Conservation (phyloP, 225 moss, liverwort and hornwort species). For the Pseudoscleropodium purum region DNA sequence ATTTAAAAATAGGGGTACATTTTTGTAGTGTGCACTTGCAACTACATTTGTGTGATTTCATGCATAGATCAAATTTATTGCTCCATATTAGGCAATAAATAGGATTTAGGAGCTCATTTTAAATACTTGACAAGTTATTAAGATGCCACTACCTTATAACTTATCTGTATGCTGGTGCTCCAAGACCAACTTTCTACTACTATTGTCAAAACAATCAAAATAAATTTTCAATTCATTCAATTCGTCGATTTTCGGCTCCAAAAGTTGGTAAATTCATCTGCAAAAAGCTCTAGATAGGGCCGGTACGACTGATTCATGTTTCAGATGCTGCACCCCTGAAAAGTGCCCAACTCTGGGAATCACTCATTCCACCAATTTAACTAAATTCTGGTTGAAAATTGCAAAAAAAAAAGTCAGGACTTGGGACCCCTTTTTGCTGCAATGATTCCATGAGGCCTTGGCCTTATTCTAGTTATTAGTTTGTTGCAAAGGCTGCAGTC, state of each 20-base stretch:
- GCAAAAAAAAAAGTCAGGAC: neutral
- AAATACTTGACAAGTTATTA: neutral
- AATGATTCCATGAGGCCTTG: neutral
- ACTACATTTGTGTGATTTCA: accelerated
- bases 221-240: neutral
- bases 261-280: neutral
- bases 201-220: neutral
- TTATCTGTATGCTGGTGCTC: neutral
- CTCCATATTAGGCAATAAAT: neutral
- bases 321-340: neutral
- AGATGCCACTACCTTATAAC: neutral
- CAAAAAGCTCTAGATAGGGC: neutral
- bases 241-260: neutral
- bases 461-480: no score
- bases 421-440: neutral
- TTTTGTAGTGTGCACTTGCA: neutral
- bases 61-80: neutral
- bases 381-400: neutral
- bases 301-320: neutral
- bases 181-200: neutral
- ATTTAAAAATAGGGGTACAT: neutral
- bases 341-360: neutral
- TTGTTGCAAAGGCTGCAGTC: no score
- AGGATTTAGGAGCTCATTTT: neutral
- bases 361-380: neutral